Conservation (phyloP, 1,284 basidiomycete genomes). For the Ustilago trichophora region DNA sequence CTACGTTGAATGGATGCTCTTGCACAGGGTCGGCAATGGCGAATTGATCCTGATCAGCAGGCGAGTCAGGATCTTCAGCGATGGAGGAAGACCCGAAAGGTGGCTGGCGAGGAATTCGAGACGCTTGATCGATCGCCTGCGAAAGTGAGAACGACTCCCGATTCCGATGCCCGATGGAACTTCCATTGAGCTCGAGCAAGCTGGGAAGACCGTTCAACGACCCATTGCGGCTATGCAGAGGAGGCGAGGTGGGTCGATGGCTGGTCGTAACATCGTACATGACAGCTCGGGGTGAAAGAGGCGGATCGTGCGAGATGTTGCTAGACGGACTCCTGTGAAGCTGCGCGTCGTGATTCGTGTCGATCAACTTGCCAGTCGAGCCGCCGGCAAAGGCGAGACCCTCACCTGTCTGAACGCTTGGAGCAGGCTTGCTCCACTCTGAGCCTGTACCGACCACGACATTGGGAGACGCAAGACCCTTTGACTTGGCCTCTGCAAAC, state of each 20-base stretch:
- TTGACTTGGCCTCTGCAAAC: slow-evolving; percentile 37
- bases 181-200: slow-evolving; percentile 43
- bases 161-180: slow-evolving; percentile 6
- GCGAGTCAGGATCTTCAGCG: slow-evolving; percentile 13
- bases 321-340: slow-evolving; percentile 11
- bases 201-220: slow-evolving; percentile 47
- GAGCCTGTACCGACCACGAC: slow-evolving; percentile 14
- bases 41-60: slow-evolving; percentile 9
- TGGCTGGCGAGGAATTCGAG: slow-evolving; percentile 11
- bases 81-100: slow-evolving; percentile 4
- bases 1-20: slow-evolving; percentile 30
- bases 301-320: slow-evolving; percentile 16
- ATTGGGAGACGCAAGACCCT: slow-evolving; percentile 39
- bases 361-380: neutral
- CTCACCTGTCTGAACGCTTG: neutral
- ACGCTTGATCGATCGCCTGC: slow-evolving; percentile 41
- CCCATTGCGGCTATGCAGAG: slow-evolving; percentile 34
- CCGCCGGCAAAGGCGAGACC: neutral
- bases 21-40: slow-evolving; percentile 8
- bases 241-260: slow-evolving; percentile 58
- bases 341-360: neutral
- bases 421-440: slow-evolving; percentile 8
- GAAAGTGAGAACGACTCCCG: slow-evolving; percentile 45
- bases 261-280: slow-evolving; percentile 62
- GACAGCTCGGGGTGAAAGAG: slow-evolving; percentile 43